Evolutionary conservation across 1,139 yeast genomes (phyloP).

Genomic region (Suhomyces panamericanus): DNA sequence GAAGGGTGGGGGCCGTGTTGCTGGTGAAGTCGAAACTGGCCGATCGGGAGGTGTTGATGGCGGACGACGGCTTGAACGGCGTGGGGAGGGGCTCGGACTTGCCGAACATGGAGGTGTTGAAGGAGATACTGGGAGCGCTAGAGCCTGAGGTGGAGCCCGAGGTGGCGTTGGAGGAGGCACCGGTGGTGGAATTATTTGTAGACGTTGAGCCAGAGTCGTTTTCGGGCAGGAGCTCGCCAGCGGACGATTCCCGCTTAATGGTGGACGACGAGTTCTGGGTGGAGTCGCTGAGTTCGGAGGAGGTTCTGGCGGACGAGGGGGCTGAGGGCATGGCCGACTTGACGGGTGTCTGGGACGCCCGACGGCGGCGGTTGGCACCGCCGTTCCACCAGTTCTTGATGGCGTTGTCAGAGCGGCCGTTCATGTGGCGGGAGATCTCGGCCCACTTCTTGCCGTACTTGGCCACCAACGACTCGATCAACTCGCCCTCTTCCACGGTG

Average conservation of each 20-base stretch:
- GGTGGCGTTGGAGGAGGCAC: neutral
- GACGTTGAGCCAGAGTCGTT: neutral
- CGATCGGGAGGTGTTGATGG: constrained; percentile 23
- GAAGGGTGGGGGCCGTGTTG: constrained; percentile 9
- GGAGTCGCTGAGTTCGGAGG: no score
- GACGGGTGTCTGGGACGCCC: constrained; percentile 33
- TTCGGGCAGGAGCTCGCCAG: neutral
- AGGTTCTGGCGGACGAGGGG: neutral
- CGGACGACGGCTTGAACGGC: constrained; percentile 11
- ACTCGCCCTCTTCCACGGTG: constrained; percentile 77
- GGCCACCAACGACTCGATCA: constrained; percentile 76
- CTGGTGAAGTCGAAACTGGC: constrained; percentile 37
- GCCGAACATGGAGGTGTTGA: constrained; percentile 45
- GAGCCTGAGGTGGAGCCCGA: neutral
- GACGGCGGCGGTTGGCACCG: constrained; percentile 75
- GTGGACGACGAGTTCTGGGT: neutral
- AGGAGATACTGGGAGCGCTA: constrained; percentile 22
- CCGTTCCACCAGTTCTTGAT: constrained; percentile 98
- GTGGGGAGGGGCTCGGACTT: constrained; percentile 12
- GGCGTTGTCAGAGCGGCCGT: constrained; percentile 87
- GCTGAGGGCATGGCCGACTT: neutral
- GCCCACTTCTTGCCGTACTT: constrained; percentile 93
- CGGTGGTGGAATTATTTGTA: neutral
- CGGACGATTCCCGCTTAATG: neutral
- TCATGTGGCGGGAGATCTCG: constrained; percentile 83